Evolutionary conservation across 208 protist genomes (phyloP).

Genomic region (Tritrichomonas musculus): DNA sequence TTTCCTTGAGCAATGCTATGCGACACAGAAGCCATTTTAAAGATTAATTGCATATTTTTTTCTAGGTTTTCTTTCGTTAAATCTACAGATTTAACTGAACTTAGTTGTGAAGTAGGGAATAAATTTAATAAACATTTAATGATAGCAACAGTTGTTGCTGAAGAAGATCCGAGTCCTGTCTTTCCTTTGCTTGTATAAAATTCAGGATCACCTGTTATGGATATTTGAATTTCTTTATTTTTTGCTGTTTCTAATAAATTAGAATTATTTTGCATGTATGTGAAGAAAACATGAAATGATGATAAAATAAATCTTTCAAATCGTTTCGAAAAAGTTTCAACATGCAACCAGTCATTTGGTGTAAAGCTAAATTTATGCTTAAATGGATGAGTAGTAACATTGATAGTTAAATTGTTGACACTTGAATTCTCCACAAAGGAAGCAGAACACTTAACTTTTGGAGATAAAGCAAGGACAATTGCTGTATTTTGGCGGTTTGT

Average conservation of each 20-base stretch:
- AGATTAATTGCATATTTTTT: neutral
- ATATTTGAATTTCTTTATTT: neutral
- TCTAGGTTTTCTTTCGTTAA: neutral
- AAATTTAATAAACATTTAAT: neutral
- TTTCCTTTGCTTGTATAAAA: conserved; percentile 8
- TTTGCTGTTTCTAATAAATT: neutral
- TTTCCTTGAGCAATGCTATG: neutral
- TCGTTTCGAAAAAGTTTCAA: neutral
- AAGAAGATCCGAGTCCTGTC: neutral
- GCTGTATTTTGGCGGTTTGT: neutral
- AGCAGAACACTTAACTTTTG: neutral
- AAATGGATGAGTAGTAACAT: neutral
- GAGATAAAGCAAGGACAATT: neutral
- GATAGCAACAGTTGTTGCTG: conserved; percentile 12
- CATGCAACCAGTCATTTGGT: neutral
- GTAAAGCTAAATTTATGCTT: neutral
- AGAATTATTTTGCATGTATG: neutral
- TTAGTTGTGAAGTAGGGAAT: neutral
- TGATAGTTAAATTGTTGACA: neutral
- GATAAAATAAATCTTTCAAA: neutral
- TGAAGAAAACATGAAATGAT: neutral
- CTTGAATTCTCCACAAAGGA: too few relatives aligned
- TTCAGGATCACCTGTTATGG: neutral
- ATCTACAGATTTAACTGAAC: neutral
- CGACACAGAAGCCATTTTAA: neutral